Base-by-base conservation (phyloP, 2,329 filamentous ascomycete species). In the Ploettnerulaceae sp. region DNA sequence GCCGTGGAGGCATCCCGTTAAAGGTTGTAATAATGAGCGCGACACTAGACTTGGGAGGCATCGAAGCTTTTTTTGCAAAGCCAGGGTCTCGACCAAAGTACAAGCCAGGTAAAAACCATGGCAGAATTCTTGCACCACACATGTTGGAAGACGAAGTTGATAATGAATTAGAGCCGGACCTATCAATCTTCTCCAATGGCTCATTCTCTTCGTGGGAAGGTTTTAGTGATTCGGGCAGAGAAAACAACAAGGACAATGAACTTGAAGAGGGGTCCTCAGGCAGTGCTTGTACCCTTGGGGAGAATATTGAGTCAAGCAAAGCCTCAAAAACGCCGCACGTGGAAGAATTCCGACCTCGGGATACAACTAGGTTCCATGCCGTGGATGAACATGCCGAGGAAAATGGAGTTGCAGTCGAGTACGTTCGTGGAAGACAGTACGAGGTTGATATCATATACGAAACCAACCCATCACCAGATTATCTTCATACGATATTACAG, bases 21-120 rank as follows among this genome's bases (percentile, higher is more conserved):
- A 97, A 95, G 65, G 81, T 97, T 3, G 79, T 95, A 25, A 79
- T 97, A 62, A 98, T 98, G 93, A 96, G 90, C 74, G 93, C 93
- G 39, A 98, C 93, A 5, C 88, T 89, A 28, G 88, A 97, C 64
- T 82, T 95, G 48, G 83, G 91, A 50, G 80, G 77, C 46, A 80
- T 97, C 24, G 74, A 79, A 33, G 70, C 71, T 0, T 97, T 95
- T 64, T 96, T 97, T 54, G 67, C 69, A 36, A 58, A 52, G 25
- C 57, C 55, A 17, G 48, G 28, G 12, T 41, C 49, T 12, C 17
- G 41, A 25, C 50, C 58, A 15, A 48, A 41, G n/a, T 67, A 70
- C 5, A 51, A 57, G 25, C 56, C 59, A 25, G 60, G 58, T 38
- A 49, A 56, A 29, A 61, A 58, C 36, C 52, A 57, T 35, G 53